A percentile compares a stretch with the other conserved stretches of the same genome.
These are phyloP conservation scores for Sporothrix globosa DNA, from an alignment of 2,329 filamentous ascomycete genomes.

Conservation along the genomic window DNA sequence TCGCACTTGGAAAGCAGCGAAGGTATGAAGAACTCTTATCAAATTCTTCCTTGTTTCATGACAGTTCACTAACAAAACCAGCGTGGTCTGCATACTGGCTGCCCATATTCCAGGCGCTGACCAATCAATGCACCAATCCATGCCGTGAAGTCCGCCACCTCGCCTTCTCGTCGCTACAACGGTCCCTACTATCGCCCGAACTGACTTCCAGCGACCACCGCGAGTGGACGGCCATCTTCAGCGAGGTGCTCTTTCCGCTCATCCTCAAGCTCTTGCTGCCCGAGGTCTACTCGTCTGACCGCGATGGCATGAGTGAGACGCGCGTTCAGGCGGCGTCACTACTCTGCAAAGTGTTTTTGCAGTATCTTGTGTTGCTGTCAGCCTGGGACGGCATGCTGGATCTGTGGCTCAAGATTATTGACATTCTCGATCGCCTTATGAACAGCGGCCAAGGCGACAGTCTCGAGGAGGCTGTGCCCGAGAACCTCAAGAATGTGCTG, in stretches of 20 bases:
- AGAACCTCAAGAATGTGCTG: slow-evolving; percentile 94
- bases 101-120: slow-evolving; percentile 87
- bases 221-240: slow-evolving; percentile 95
- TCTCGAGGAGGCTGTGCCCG: slow-evolving; percentile 89
- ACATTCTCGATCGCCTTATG: slow-evolving; percentile 94
- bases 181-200: slow-evolving; percentile 81
- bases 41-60: no score
- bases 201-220: slow-evolving; percentile 81
- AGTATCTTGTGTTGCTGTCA: slow-evolving; percentile 83
- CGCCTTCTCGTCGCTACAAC: slow-evolving; percentile 82
- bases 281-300: slow-evolving; percentile 89
- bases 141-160: slow-evolving; percentile 90
- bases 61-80: slow-evolving; percentile 41
- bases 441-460: slow-evolving; percentile 92
- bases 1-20: slow-evolving; percentile 88
- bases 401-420: slow-evolving; percentile 88
- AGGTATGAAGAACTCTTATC: slow-evolving; percentile 52
- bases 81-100: slow-evolving; percentile 99
- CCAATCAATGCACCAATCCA: slow-evolving; percentile 88
- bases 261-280: slow-evolving; percentile 87
- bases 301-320: slow-evolving; percentile 92
- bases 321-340: slow-evolving; percentile 88
- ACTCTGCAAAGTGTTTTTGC: slow-evolving; percentile 92
- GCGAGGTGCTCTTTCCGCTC: slow-evolving; percentile 89
- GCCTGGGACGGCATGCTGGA: slow-evolving; percentile 89